Base-by-base conservation (phyloP, 2,329 filamentous ascomycete genomes). In the Ceratocystis eucalypticola region DNA sequence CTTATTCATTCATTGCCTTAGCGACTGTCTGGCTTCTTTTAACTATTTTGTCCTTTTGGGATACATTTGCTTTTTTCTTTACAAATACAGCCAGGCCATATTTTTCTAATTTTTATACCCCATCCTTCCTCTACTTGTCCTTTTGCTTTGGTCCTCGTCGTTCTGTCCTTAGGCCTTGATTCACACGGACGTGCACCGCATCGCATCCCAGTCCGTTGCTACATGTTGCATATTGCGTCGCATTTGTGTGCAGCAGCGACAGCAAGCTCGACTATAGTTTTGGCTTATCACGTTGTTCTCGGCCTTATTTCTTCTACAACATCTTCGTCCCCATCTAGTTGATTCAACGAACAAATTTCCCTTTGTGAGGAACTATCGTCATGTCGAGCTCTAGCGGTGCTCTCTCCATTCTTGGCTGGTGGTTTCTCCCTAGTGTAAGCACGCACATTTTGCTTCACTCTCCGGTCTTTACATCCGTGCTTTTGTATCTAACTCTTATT, bases 371-470 rank as follows among this genome's bases (percentile, higher is more conserved):
- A 37, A 44, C 41, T 48, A 30, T 41, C 65, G 71, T 65, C 20
- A 80, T 80, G 78, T 78, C 77, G 20, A 64, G 37, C 37, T 41
- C 37, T 41, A 41, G 63, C 22, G 72, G 74, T 62, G 50, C 78
- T 44, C 74, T 81, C 64, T 80, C 79, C 65, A 74, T 81, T 20
- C 65, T 80, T 67, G 79, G 78, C 69, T 81, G 79, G 79, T 75
- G 74, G 68, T 80, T 81, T 68, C 76, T 81, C 68, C 79, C 79
- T 48, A 76, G 76, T 63, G 79, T 80, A 71, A 50, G 77, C 69
- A 20, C 61, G 53, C 69, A 20, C 61, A 53, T 61, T 66, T 57
- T 61, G 22, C 30, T 63, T 55, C 5, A 57, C 55, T 59, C 12
- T 41, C n/a, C 25, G n/a, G 48, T 22, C 5, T 45, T 12, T 30